These are phyloP conservation scores for Laburnicola sp. DNA, from an alignment of 2,329 filamentous ascomycete genomes.

Conservation along the genomic window DNA sequence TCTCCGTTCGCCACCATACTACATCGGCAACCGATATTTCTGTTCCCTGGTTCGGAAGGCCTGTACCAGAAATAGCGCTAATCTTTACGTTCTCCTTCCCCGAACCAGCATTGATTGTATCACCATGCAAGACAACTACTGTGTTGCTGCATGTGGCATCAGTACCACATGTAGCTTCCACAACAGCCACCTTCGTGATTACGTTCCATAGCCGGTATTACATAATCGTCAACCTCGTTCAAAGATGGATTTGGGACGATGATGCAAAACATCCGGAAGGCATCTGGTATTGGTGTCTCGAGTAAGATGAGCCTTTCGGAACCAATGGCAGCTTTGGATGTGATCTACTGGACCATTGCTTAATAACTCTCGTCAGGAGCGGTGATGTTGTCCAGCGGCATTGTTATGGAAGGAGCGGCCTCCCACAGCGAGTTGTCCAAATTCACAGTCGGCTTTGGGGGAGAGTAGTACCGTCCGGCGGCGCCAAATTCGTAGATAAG, in stretches of 20 bases:
- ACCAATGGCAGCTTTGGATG: constrained; percentile 44
- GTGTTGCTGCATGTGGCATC: constrained; percentile 53
- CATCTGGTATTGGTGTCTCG: constrained; percentile 46
- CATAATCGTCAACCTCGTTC: constrained; percentile 49
- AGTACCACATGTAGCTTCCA: constrained; percentile 51
- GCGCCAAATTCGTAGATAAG: constrained; percentile 48
- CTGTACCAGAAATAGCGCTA: constrained; percentile 46
- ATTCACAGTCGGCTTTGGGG: constrained; percentile 53
- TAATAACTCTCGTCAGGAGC: constrained; percentile 25
- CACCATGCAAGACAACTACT: constrained; percentile 52
- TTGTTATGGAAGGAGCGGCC: constrained; percentile 49
- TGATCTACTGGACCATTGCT: constrained; percentile 52
- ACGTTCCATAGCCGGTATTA: constrained; percentile 47
- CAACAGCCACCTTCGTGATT: constrained; percentile 46
- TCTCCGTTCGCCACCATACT: no score
- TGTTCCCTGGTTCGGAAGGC: constrained; percentile 46
- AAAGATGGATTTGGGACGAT: constrained; percentile 62
- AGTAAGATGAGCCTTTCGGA: constrained; percentile 25
- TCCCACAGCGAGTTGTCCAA: constrained; percentile 50
- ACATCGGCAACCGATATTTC: constrained; percentile 46
- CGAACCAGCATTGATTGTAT: constrained; percentile 45
- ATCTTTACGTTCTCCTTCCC: constrained; percentile 48
- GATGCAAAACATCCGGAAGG: no score
- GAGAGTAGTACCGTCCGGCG: constrained; percentile 46
- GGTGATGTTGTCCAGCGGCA: constrained; percentile 49